Evolutionary conservation across 371 early-diverging fungal genomes (phyloP), one percentile per base, ranked within the genome.

Genomic region (Actinomortierella ambigua): DNA sequence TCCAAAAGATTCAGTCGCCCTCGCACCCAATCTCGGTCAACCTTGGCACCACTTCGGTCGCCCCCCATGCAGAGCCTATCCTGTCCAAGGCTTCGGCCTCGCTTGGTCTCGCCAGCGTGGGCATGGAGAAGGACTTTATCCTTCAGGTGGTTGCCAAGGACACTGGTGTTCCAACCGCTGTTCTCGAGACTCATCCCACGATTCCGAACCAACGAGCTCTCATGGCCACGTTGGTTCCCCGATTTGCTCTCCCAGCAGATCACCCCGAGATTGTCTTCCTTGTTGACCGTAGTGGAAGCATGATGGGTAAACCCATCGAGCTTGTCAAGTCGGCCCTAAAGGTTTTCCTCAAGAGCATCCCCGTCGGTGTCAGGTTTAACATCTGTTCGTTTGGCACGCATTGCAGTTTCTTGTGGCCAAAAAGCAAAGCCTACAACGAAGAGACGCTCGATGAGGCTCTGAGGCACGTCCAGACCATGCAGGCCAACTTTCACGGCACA

Each of bases 401-500:
- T 15, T 57, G 61, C 59, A 43, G 53, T 27, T 53, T 58, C 42
- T 61, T 83, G 22, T 83, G 82, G 59, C 57, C 78, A n/a, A 61
- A 56, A 47, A 67, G 70, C 50, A 46, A 48, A 28, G 59, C 60
- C 17, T 81, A 81, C 63, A 56, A 59, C 22, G 52, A 71, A 54
- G 26, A 23, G 17, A 60, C 71, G 15, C 59, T 83, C 23, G 60
- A 64, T 15, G 44, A 53, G 3, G 83, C 82, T 2, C 28, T 68
- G 4, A 9, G 24, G 17, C 62, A 69, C 49, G 67, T 64, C 18
- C 28, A 54, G 15, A 14, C 6, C 17, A 59, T 83, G 52, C 50
- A 63, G 13, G 79, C 83, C 28, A 65, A 81, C 61, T 41, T 77
- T 40, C 78, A 80, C 6, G 83, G 83, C 24, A 82, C 83, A 3